Evolutionary conservation across 1,284 basidiomycete genomes (phyloP).

Genomic region (Termitomyces sp.): DNA sequence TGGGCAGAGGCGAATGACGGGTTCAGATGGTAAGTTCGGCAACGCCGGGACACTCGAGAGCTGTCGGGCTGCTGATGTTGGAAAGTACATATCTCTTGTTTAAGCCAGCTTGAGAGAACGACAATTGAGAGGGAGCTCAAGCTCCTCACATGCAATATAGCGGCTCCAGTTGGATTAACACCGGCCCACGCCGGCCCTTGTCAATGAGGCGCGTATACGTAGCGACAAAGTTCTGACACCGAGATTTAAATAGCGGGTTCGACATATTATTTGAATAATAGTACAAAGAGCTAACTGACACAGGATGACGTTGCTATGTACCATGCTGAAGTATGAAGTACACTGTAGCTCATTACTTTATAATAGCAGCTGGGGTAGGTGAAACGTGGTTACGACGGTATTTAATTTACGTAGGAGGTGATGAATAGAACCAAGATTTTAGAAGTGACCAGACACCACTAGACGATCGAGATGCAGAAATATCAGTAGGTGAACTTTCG

Average conservation of each 20-base stretch:
- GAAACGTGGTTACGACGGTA: slow-evolving; percentile 1
- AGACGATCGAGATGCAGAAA: slow-evolving; percentile 8
- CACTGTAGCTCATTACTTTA: slow-evolving; percentile 2
- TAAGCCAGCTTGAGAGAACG: slow-evolving; percentile 12
- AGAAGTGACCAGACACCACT: slow-evolving; percentile 30
- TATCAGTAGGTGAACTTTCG: slow-evolving; percentile 4
- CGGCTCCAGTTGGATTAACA: too few species aligned
- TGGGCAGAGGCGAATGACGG: slow-evolving; percentile 53
- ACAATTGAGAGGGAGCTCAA: background rate
- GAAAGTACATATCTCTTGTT: slow-evolving; percentile 66
- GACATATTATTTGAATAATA: background rate
- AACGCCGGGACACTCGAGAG: slow-evolving; percentile 63
- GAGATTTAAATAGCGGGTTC: background rate
- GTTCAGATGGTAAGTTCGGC: slow-evolving; percentile 56
- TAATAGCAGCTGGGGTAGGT: slow-evolving; percentile 1
- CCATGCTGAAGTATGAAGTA: background rate
- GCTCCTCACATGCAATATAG: background rate
- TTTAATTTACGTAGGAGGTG: slow-evolving; percentile 12
- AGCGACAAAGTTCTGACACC: background rate
- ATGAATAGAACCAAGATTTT: slow-evolving; percentile 27
- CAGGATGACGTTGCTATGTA: slow-evolving; percentile 4
- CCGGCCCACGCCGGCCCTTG: too few species aligned
- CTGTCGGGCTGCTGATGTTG: slow-evolving; percentile 69
- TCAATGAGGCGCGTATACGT: background rate
- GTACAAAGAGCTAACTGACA: background rate